These are phyloP conservation scores for Arachnomyces sp. DNA, from an alignment of 2,329 filamentous ascomycete genomes.

Conservation along the genomic window DNA sequence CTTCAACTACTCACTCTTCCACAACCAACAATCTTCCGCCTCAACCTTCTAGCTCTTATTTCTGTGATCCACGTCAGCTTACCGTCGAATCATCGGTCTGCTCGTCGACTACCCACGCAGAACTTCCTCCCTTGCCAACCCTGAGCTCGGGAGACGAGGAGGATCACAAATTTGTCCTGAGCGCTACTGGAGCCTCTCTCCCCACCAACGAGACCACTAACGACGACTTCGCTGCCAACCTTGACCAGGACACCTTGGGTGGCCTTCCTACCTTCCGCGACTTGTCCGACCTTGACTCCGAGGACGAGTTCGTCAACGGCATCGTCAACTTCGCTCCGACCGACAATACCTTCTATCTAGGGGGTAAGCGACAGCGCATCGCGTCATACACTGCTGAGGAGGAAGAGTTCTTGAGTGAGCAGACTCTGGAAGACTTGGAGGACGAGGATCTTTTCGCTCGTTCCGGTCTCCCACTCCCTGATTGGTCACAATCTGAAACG, in stretches of 20 bases:
- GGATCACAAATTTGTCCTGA: slow-evolving; percentile 46
- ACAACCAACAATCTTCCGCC: slow-evolving; percentile 26
- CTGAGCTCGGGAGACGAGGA: slow-evolving; percentile 57
- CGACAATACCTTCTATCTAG: slow-evolving; percentile 51
- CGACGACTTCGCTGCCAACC: slow-evolving; percentile 29
- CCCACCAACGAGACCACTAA: slow-evolving; percentile 41
- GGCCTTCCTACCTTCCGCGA: slow-evolving; percentile 63
- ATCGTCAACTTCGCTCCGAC: slow-evolving; percentile 60
- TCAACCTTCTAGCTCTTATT: slow-evolving; percentile 65
- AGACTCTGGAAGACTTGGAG: slow-evolving; percentile 68
- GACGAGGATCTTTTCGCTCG: slow-evolving; percentile 56
- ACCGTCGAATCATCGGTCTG: slow-evolving; percentile 55
- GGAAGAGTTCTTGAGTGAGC: slow-evolving; percentile 67
- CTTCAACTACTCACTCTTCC: slow-evolving; percentile 57
- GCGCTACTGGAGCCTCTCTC: slow-evolving; percentile 29
- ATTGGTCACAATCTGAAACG: slow-evolving; percentile 34
- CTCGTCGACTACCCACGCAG: slow-evolving; percentile 28
- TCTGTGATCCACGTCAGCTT: slow-evolving; percentile 85
- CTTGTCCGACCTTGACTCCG: slow-evolving; percentile 81
- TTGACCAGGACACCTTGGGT: slow-evolving; percentile 43
- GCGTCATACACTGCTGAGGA: slow-evolving; percentile 63
- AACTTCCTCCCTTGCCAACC: slow-evolving; percentile 54
- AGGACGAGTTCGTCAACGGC: slow-evolving; percentile 73
- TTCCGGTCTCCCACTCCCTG: slow-evolving; percentile 54
- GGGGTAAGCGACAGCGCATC: slow-evolving; percentile 65